Evolutionary conservation across 225 moss, liverwort and hornwort genomes (phyloP), one percentile per base, ranked within the genome.

Genomic region (Ulota crispa): DNA sequence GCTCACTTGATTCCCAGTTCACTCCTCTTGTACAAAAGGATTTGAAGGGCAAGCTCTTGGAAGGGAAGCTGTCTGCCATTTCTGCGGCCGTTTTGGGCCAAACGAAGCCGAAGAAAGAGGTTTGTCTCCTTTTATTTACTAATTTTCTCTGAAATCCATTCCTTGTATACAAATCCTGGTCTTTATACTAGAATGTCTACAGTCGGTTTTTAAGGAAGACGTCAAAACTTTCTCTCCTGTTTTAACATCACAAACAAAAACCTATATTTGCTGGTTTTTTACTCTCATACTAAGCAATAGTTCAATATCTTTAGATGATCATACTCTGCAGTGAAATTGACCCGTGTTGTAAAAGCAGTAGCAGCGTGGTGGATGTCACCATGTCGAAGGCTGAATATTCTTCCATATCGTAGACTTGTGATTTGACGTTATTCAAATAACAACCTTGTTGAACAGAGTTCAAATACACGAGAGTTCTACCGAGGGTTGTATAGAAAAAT

Each of bases 21-120:
- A 99, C 99, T 60, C 99, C 99, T 77, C 88, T 99, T 52, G 99
- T 99, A 60, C 99, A 99, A 83, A 96, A 99, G 81, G 96, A 99
- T 60, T 86, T 99, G 82, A 99, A 99, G 90, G 91, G 96, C 81
- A 99, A 96, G 73, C 86, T 94, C 37, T 87, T 96, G 67, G 94
- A 99, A 91, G 99, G 99, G 74, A 99, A 94, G 78, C 78, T 96
- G n/a, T 99, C 96, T 37, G 90, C 93, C 60, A 99, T 99, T 41
- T 89, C 96, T 28, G 87, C 93, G 67, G 89, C 93, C 66, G 82
- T 98, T 68, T 82, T 88, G 78, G 97, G 94, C 36, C 94, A 92
- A 80, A 76, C 87, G 3, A 92, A 45, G 82, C 55, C 92, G 30
- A 85, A 63, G 87, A 93, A 93, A 75, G 96, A 94, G 99, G 99